Evolutionary conservation across 2,329 filamentous ascomycete species (phyloP).

Genomic region (Fusarium caatingaense): DNA sequence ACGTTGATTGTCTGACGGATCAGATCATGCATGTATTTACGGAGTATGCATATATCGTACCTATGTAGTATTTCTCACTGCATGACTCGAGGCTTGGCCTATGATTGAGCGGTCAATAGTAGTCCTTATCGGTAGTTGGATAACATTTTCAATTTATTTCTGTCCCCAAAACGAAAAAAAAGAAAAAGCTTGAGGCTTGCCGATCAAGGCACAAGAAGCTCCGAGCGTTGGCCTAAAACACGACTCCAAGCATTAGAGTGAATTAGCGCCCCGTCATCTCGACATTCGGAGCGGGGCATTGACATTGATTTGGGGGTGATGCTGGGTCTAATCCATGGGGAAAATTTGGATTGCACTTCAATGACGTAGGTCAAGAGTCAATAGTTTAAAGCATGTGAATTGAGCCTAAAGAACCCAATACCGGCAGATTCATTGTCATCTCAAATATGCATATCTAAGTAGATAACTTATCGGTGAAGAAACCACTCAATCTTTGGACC

Average conservation of each 20-base stretch:
- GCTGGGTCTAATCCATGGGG: slow-evolving; percentile 3
- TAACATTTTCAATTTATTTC: background rate
- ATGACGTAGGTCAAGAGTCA: slow-evolving; percentile 31
- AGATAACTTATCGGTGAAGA: background rate
- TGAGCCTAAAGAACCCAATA: background rate
- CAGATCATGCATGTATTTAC: slow-evolving; percentile 15
- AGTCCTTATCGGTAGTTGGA: background rate
- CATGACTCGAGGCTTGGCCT: slow-evolving; percentile 13
- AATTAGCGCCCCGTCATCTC: slow-evolving; percentile 18
- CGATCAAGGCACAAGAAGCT: slow-evolving; percentile 25
- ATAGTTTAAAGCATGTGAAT: slow-evolving; percentile 15
- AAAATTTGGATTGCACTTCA: slow-evolving; percentile 26
- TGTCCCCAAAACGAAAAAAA: background rate
- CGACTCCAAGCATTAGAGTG: slow-evolving; percentile 10
- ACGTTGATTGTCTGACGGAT: background rate
- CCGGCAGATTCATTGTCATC: background rate
- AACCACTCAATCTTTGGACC: background rate
- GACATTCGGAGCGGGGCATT: slow-evolving; percentile 4
- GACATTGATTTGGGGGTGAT: slow-evolving; percentile 14
- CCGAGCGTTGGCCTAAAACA: slow-evolving; percentile 15
- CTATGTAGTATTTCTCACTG: slow-evolving; percentile 6
- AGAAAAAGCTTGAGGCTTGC: slow-evolving; percentile 18
- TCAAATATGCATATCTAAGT: background rate
- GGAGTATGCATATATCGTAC: background rate
- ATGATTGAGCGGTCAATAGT: background rate